These are phyloP conservation scores for Pestalotiopsis sp. DNA, from an alignment of 2,329 filamentous ascomycete genomes.

Conservation along the genomic window DNA sequence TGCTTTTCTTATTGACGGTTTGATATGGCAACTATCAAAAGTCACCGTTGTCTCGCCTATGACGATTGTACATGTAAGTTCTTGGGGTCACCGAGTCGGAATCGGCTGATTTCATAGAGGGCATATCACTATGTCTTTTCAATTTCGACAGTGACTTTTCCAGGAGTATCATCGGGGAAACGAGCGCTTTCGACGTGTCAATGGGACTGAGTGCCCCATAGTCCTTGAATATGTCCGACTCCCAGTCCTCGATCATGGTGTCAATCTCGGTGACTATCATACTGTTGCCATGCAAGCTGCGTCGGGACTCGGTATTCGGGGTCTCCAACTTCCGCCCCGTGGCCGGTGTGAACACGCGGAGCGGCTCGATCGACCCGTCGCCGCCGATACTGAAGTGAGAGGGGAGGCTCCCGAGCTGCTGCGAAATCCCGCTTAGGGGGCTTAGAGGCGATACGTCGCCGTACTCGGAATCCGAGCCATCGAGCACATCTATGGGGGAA, in stretches of 20 bases:
- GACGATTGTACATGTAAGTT: not conserved
- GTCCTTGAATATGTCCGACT: constrained; percentile 2
- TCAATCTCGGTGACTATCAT: not conserved
- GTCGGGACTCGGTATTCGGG: not conserved
- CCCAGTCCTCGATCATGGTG: not conserved
- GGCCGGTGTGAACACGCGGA: not conserved
- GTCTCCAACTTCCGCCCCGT: not conserved
- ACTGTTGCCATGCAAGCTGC: not conserved
- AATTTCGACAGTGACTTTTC: not conserved
- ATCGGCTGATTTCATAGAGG: not conserved
- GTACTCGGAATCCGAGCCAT: not conserved
- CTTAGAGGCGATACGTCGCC: not conserved
- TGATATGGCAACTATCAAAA: not conserved
- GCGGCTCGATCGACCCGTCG: not conserved
- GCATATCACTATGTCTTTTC: not conserved
- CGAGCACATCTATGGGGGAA: not conserved
- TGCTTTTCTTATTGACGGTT: not conserved
- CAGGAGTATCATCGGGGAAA: not conserved
- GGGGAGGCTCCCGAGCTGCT: not conserved
- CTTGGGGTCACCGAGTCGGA: not conserved
- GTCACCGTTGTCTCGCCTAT: not conserved
- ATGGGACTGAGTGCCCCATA: not conserved
- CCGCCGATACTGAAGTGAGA: not conserved
- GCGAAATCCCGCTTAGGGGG: not conserved
- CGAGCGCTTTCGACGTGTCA: not conserved